Evolutionary conservation across 768 basidiomycete species (phyloP), one percentile per base, ranked within the genome.

Genomic region (Leccinum aurantiacum): DNA sequence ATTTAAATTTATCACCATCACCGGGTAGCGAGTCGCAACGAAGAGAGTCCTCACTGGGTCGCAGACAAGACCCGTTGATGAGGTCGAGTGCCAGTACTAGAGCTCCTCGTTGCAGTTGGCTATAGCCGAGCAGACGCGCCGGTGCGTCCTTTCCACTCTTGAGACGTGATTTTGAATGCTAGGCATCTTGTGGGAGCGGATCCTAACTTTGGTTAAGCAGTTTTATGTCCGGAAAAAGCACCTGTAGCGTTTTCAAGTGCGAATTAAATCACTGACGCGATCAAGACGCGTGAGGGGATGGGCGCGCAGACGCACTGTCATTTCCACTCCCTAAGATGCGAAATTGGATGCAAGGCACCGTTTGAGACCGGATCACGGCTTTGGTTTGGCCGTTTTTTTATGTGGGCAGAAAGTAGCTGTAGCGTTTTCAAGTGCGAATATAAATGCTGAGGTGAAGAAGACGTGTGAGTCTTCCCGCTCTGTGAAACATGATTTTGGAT

Each of bases 141-240:
- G 29, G 29, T 29, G 29, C 29, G 29, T 29, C 29, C 29, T 29
- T 29, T 29, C 29, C 29, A 29, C 29, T 29, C 29, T 29, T 29
- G 29, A 29, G 29, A 29, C 29, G 29, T 29, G 29, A 29, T 29
- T 29, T 29, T 29, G 29, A 29, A 29, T 29, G 29, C 29, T 29
- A 29, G 29, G 29, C 29, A 29, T 29, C 29, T 29, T 29, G 29
- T 29, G 29, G 29, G 29, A 29, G 8, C 29, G 29, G 29, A 29
- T 29, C 29, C 29, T 29, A 29, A 29, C 29, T 29, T 29, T 29
- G 29, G 29, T 29, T 29, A 29, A 29, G 29, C 29, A 29, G 29
- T 29, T 95, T 96, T 68, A 97, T 80, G 68, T 96, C 92, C 1
- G 93, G 92, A 25, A 93, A 89, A n/a, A 95, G 81, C 9, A 85